These are phyloP conservation scores for Globisporangium abappressorium DNA, from an alignment of 352 stramenopile species.

Conservation along the genomic window DNA sequence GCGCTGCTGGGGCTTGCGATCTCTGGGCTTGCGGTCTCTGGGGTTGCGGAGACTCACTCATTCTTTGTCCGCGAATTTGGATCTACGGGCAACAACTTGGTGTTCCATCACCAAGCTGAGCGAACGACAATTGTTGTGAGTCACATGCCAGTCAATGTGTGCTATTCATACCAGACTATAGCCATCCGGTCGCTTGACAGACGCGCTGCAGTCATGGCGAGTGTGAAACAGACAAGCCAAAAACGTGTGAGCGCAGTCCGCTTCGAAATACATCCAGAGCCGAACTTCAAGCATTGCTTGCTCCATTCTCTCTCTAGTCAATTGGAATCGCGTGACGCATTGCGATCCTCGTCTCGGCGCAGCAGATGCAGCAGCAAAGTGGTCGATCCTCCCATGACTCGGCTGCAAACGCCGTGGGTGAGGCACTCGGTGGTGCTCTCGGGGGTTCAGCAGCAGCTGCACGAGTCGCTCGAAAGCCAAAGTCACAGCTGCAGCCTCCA, in stretches of 20 bases:
- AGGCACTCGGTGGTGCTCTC: slow-evolving; percentile 31
- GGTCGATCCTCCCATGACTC: slow-evolving; percentile 8
- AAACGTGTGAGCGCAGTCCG: background rate
- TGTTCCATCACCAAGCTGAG: background rate
- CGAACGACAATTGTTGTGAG: background rate
- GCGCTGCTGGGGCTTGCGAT: background rate
- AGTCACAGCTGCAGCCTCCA: background rate
- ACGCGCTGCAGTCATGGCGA: too few species aligned
- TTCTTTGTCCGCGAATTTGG: background rate
- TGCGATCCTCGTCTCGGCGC: too few species aligned
- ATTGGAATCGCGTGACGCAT: background rate
- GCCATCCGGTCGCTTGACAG: background rate
- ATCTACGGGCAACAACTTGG: background rate
- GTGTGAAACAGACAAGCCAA: background rate
- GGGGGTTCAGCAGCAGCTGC: background rate
- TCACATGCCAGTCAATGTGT: background rate
- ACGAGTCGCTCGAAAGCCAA: slow-evolving; percentile 4
- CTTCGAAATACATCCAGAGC: background rate
- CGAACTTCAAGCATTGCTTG: background rate
- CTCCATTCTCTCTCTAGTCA: background rate
- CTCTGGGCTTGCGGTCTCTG: background rate
- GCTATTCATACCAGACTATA: background rate
- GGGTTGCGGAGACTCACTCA: background rate
- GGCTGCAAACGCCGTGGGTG: slow-evolving; percentile 35
- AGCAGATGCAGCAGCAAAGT: slow-evolving; percentile 7